These are phyloP conservation scores for Lolium perenne DNA, from an alignment of 176 grass and related monocot species.

Conservation along the genomic window DNA sequence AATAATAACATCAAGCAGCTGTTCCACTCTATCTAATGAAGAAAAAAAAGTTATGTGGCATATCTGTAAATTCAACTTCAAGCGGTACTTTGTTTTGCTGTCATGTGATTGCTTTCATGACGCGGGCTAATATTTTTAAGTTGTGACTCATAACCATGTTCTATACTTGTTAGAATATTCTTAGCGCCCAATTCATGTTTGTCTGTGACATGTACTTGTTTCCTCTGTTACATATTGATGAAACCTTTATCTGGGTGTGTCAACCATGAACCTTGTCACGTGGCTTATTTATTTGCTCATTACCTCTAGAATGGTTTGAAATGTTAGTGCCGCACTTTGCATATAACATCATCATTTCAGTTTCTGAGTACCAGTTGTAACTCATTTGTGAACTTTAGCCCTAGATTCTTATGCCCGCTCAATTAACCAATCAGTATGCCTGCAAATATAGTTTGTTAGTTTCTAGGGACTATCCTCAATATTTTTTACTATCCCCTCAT, in stretches of 20 bases:
- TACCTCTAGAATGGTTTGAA: neutral
- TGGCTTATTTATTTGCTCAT: neutral
- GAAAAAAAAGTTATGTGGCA: neutral
- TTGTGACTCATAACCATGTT: slow-evolving; percentile 14
- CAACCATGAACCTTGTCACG: neutral
- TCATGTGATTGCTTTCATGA: slow-evolving; percentile 5
- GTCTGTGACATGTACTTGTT: neutral
- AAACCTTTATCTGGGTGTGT: slow-evolving; percentile 14
- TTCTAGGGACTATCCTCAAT: neutral
- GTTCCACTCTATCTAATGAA: slow-evolving; percentile 11
- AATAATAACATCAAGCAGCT: neutral
- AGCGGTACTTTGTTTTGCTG: neutral
- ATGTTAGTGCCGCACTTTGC: neutral
- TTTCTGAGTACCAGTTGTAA: neutral
- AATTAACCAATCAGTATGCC: neutral
- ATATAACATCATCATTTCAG: neutral
- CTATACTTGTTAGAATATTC: neutral
- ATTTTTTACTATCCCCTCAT: neutral
- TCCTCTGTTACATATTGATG: neutral
- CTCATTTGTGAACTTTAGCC: slow-evolving; percentile 17
- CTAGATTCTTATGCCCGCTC: no score
- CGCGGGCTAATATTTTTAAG: neutral
- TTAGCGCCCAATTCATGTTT: neutral
- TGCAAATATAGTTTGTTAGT: neutral
- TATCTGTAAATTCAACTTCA: neutral